Base-by-base conservation (phyloP, 768 basidiomycete genomes). In the Pulveroboletus sp. region DNA sequence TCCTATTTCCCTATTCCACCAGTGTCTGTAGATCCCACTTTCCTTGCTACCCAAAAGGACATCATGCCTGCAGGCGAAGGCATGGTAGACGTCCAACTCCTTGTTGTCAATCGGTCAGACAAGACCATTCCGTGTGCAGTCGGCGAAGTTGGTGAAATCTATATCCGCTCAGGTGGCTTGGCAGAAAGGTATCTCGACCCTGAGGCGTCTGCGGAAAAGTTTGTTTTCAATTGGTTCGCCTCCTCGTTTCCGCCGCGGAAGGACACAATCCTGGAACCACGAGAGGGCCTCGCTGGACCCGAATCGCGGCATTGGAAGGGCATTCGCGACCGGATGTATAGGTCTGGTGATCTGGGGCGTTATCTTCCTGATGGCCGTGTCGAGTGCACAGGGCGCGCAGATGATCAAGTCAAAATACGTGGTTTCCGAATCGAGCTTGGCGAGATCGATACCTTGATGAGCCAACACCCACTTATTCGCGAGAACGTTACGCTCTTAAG, bases 401-500 rank as follows among this genome's bases (percentile, higher is more conserved):
- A 99, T 64, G 95, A 98, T 64, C 96, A 99, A 64, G 91, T 99
- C 72, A 98, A 99, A 73, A 98, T 99, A 68, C 89, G 96, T 47
- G 96, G 96, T 2, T 99, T 99, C 83, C 79, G 96, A 22, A 98
- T 99, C 62, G 96, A 99, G 67, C 79, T 98, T 7, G 94, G 94
- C 14, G 96, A 99, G 68, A 96, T 99, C 56, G 96, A 99, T 66
- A 96, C 90, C 0, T 85, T 95, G 71, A 82, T 99, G 49, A 89
- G 88, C 59, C 85, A 93, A 61, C 94, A 98, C 64, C 87, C 91
- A 8, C 79, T 92, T 17, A 83, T 99, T 3, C 76, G 95, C n/a
- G 96, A 98, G 72, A 99, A 99, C 65, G 94, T 99, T 45, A 98
- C 96, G 2, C 79, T 98, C 32, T 94, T 99, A 37, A 75, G 95